These are phyloP conservation scores for Golubevia pallescens DNA, from an alignment of 1,284 basidiomycete species.

Conservation along the genomic window DNA sequence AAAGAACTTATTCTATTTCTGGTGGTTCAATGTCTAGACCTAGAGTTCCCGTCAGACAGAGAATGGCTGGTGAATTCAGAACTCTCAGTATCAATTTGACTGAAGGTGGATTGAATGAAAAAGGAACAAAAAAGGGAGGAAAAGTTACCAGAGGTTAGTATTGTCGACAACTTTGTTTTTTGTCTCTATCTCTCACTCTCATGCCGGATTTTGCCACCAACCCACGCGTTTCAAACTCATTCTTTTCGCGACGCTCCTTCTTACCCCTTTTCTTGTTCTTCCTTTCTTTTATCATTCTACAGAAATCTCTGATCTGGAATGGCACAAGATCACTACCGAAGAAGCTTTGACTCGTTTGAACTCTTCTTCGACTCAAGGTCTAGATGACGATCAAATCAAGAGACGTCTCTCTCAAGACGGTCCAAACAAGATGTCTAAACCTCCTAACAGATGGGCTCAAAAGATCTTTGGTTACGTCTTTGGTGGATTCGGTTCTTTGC, in stretches of 20 bases:
- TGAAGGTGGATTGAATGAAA: slow-evolving; percentile 24
- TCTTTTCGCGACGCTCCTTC: too few relatives aligned
- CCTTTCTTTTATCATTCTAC: neutral
- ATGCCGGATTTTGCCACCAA: too few relatives aligned
- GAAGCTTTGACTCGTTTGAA: slow-evolving; percentile 33
- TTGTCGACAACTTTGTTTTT: too few relatives aligned
- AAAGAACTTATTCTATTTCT: neutral
- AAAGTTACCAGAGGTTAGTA: slow-evolving; percentile 2
- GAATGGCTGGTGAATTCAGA: slow-evolving; percentile 39
- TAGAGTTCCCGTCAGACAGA: neutral
- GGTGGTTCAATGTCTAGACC: neutral
- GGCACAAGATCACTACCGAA: slow-evolving; percentile 31
- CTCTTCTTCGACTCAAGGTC: slow-evolving; percentile 19
- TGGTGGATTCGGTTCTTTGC: slow-evolving; percentile 70
- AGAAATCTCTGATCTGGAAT: slow-evolving; percentile 27
- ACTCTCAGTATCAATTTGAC: slow-evolving; percentile 47
- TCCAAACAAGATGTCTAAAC: slow-evolving; percentile 28
- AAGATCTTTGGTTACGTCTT: slow-evolving; percentile 66
- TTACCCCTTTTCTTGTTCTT: neutral
- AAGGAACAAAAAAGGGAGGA: slow-evolving; percentile 9
- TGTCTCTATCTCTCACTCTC: too few relatives aligned
- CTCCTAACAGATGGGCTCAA: slow-evolving; percentile 41
- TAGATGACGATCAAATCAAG: slow-evolving; percentile 31
- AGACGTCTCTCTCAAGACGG: slow-evolving; percentile 39
- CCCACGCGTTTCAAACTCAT: too few relatives aligned